Evolutionary conservation across 1,284 basidiomycete species (phyloP), one percentile per base, ranked within the genome.

Genomic region (Cystobasidium sp.): DNA sequence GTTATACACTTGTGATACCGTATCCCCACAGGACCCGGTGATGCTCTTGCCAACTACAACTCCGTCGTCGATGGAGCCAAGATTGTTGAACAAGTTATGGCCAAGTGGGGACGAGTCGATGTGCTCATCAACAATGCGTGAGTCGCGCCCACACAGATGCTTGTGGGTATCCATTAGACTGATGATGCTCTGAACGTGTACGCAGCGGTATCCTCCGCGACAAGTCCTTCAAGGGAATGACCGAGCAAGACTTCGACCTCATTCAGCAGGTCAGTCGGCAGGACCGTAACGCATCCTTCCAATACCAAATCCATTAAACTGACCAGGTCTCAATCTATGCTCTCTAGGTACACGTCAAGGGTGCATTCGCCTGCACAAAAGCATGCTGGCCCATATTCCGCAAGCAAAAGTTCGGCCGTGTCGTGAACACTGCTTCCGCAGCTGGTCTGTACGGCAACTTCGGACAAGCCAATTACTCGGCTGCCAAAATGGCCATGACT

Each of bases 371-470:
- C n/a, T 97, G 94, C 83, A 91, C 93, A 55, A 96, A 95, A 82
- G 96, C 97, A 56, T 94, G 89, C 44, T 99, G 96, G 97, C 94
- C 95, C 2, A 85, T 92, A 82, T 97, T 99, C 87, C 88, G 93
- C 80, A 92, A 92, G 81, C 79, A 77, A 24, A 78, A 85, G 85
- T 97, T 91, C 78, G 94, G 94, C 16, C 89, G 94, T 68, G 86
- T 98, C 76, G 86, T 98, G 80, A 97, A 96, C 84, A 94, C 92
- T n/a, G 86, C 93, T 39, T 95, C 93, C 77, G 91, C 92, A 37
- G 91, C 92, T 68, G 92, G 92, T 6, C 84, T 94, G 58, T 93
- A 92, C 79, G 92, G 94, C 9, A 98, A 97, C 86, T 93, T 96
- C 82, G 97, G 96, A 20, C 97, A 99, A 84, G 90, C 94, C 20